A percentile compares a stretch with the other conserved stretches of the same genome.
phyloP scores from a whole-genome alignment of 306 rosid species.

The Fragaria ananassa region DNA sequence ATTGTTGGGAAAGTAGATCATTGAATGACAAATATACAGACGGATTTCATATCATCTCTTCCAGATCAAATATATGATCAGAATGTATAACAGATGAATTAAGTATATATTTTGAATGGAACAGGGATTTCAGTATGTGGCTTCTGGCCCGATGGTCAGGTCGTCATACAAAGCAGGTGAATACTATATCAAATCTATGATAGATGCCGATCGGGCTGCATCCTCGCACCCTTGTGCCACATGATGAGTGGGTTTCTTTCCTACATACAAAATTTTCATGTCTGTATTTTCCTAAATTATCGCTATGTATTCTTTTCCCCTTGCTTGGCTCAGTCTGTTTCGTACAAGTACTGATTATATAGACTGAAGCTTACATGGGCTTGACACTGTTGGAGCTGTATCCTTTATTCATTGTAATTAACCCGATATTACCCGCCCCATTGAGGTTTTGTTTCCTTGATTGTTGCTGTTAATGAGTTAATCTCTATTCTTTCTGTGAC shows the following conservation, averaged over 20 bases:
- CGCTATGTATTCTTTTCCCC: background rate
- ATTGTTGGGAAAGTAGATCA: background rate
- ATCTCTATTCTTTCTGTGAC: background rate
- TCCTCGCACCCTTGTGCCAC: conserved; percentile 46
- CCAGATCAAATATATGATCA: conserved; percentile 8
- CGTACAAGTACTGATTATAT: conserved; percentile 9
- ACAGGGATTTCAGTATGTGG: conserved; percentile 90
- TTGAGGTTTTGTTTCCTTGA: background rate
- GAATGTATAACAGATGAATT: background rate
- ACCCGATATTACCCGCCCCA: background rate
- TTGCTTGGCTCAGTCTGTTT: background rate
- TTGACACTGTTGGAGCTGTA: conserved; percentile 2
- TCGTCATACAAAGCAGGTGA: conserved; percentile 94
- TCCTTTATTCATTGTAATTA: conserved; percentile 7
- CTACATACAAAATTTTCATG: background rate
- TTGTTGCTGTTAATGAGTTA: conserved; percentile 2
- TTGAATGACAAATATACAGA: background rate
- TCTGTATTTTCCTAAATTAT: background rate
- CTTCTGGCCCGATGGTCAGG: conserved; percentile 94
- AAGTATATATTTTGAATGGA: conserved; percentile 2
- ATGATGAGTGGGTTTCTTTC: conserved; percentile 26
- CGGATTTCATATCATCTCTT: background rate
- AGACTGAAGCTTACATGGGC: conserved; percentile 5
- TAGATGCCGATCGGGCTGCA: conserved; percentile 74
- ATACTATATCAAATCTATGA: conserved; percentile 93